Base-by-base conservation (phyloP, 1,284 basidiomycete genomes). In the Fomitiporia mediterranea region DNA sequence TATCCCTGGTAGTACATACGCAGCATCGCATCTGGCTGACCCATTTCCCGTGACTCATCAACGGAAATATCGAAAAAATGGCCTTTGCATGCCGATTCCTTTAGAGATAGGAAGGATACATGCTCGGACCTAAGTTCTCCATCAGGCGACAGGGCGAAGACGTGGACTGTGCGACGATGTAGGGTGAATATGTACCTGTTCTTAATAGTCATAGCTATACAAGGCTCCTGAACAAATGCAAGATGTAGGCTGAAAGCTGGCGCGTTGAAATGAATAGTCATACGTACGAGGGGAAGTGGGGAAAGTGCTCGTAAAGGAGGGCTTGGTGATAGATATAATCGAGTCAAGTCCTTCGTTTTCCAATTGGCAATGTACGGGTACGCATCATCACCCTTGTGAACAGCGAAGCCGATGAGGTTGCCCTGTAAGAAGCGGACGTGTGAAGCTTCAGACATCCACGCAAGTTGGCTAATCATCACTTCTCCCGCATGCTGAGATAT, bases 311-410 rank as follows among this genome's bases (percentile, higher is more conserved):
- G 42, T 25, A 6, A 25, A 1, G 23, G 4, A 1, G n/a, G 21
- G 27, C 27, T 23, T 13, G 21, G 6, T 13, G 42, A 25, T 23
- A 43, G 11, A 11, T 21, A 25, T 43, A 43, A 15, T 9, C 42
- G 4, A 23, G 13, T 7, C 15, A 21, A 21, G 27, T 43, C 17
- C 11, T 37, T 23, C 11, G 27, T 35, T 1, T 19, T 23, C 55
- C 55, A 56, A 13, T 51, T 32, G n/a, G 38, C 35, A 32, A 56
- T 15, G 13, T 38, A 44, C 15, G 55, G 55, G 17, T 51, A 56
- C 13, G 49, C 34, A 15, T 56, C 55, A 23, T 56, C 55, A 25
- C 55, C 55, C n/a, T 56, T 43, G 4, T 25, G 27, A 15, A 42
- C 37, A 2, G 48, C 55, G 30, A 56, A 56, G 4, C 55, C 55